These are phyloP conservation scores for Bolboschoenoplectus hybrid DNA, from an alignment of 202 grass and related monocot genomes.

Conservation along the genomic window DNA sequence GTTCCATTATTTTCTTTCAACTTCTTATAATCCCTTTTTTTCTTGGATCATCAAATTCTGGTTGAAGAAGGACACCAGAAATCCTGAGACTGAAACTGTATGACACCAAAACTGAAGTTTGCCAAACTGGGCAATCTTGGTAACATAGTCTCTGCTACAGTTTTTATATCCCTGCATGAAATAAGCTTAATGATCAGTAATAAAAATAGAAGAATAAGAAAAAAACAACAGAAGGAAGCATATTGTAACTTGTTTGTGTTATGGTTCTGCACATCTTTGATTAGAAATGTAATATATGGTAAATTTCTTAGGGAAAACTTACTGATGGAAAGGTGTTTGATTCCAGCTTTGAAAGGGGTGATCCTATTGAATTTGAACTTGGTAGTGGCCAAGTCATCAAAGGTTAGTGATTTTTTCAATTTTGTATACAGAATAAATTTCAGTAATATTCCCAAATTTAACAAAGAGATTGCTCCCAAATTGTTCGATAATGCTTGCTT, in stretches of 20 bases:
- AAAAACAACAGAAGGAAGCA: not conserved
- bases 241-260: slow-evolving; percentile 23
- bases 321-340: slow-evolving; percentile 95
- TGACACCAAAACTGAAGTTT: not conserved
- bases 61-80: not conserved
- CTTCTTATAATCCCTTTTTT: not conserved
- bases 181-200: slow-evolving; percentile 1
- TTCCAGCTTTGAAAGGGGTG: slow-evolving; percentile 94
- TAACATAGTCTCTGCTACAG: not conserved
- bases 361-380: slow-evolving; percentile 97
- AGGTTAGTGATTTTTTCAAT: slow-evolving; percentile 49
- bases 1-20: slow-evolving; percentile 41
- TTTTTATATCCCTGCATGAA: not conserved
- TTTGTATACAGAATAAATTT: not conserved
- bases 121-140: not conserved
- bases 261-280: slow-evolving; percentile 30
- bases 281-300: not conserved
- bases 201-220: slow-evolving; percentile 26
- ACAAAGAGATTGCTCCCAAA: not conserved
- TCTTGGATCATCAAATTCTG: not conserved
- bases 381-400: slow-evolving; percentile 97
- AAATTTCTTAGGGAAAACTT: slow-evolving; percentile 72
- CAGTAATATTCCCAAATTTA: not conserved
- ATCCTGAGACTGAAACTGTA: not conserved
- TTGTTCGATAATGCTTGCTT: not conserved